Evolutionary conservation across 768 basidiomycete genomes (phyloP), one percentile per base, ranked within the genome.

Genomic region (Pseudohyphozyma bogoriensis): DNA sequence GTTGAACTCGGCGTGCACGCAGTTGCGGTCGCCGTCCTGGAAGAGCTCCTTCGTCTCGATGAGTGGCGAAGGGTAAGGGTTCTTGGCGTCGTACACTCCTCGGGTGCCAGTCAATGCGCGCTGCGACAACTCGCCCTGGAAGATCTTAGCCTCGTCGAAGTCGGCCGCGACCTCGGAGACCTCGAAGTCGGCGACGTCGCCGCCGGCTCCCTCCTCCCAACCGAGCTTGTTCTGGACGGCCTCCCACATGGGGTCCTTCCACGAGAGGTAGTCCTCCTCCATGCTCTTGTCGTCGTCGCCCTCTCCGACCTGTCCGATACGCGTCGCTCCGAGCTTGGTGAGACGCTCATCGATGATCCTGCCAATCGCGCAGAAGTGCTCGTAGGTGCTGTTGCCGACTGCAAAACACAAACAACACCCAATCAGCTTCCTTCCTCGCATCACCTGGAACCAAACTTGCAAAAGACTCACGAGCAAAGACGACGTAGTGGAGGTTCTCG

Each of bases 231-330:
- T 73, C n/a, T 90, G 80, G 62, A 97, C 88, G 7, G 83, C 83
- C 22, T 86, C 84, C 87, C 91, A 97, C 91, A 97, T 92, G 68
- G 79, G 81, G 71, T 99, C 93, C 74, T 97, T 99, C 93, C 93
- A 99, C 69, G 89, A 91, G 16, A 99, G 82, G 73, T 97, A 99
- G 74, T 99, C 93, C 77, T 99, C 93, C 74, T 99, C 93, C 92
- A 99, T 96, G 72, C 87, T 90, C 79, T 95, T 95, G 76, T 99
- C 95, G 71, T 99, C 93, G 71, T 99, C 95, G 65, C 93, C 93
- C 74, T 97, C 92, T 13, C 93, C 93, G 40, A 85, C 79, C 72
- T 85, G 84, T 45, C 91, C 91, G 37, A 97, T 86, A 55, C 89
- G 83, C 56, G 78, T 73, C 26, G 82, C 95, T 32, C 91, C 93